Evolutionary conservation across 2,329 filamentous ascomycete genomes (phyloP).

Genomic region (Trichophyton schoenleinii): DNA sequence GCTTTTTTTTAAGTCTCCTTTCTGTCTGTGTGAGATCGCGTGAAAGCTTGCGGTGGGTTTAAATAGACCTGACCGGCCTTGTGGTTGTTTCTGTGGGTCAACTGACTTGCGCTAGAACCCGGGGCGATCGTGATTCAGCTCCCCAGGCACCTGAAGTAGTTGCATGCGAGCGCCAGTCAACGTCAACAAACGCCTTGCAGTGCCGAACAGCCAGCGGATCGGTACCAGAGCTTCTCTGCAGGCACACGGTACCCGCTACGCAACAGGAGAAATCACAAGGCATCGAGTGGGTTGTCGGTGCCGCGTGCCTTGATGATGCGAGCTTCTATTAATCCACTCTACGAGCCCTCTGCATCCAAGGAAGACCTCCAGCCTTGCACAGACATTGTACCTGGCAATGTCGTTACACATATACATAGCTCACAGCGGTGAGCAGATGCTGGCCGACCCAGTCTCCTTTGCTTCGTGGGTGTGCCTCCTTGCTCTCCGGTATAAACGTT

Average conservation of each 20-base stretch:
- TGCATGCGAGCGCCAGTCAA: neutral
- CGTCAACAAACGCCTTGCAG: neutral
- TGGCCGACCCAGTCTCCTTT: conserved; percentile 63
- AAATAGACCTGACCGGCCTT: neutral
- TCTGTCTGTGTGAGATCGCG: neutral
- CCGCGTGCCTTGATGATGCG: neutral
- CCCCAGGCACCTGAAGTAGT: conserved; percentile 1
- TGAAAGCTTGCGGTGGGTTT: neutral
- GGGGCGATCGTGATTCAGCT: neutral
- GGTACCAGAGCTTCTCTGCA: neutral
- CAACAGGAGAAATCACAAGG: neutral
- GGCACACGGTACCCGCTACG: neutral
- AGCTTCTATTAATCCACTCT: neutral
- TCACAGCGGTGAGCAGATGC: conserved; percentile 79
- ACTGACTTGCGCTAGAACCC: neutral
- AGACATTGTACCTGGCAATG: conserved; percentile 45
- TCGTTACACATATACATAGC: conserved; percentile 82
- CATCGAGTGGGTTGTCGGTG: neutral
- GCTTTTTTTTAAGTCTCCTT: neutral
- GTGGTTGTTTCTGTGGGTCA: conserved; percentile 2
- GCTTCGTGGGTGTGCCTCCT: conserved; percentile 47
- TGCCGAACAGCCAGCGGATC: neutral
- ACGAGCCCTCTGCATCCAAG: neutral
- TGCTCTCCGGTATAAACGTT: neutral
- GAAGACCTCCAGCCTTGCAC: neutral